Percentiles rank a stretch among this genome's conserved stretches.
phyloP scores from a whole-genome alignment of 169 alveolate species.

The Pseudocohnilembus persalinus region DNA sequence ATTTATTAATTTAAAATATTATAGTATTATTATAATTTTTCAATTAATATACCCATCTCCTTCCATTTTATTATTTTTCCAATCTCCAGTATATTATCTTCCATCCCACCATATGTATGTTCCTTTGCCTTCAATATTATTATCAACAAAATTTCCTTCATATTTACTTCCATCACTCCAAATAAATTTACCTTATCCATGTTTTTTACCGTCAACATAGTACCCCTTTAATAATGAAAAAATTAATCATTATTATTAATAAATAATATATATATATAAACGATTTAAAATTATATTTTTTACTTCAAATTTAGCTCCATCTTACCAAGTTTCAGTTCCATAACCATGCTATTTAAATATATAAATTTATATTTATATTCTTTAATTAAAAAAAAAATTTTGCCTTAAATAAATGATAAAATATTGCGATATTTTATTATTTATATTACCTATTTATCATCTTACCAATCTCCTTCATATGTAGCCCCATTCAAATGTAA shows the following conservation, averaged over 20 bases:
- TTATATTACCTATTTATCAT: conserved; percentile 36
- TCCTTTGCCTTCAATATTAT: conserved; percentile 27
- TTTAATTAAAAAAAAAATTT: no score
- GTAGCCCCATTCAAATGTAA: conserved; percentile 52
- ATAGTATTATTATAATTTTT: conserved; percentile 11
- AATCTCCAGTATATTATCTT: conserved; percentile 39
- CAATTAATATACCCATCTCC: conserved; percentile 37
- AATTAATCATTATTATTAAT: no score
- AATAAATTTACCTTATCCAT: conserved; percentile 16
- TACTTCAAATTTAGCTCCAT: conserved; percentile 10
- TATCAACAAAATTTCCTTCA: conserved; percentile 23
- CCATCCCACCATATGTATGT: conserved; percentile 36
- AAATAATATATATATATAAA: no score
- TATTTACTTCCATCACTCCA: conserved; percentile 25
- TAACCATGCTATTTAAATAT: not conserved
- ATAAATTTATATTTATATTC: conserved; percentile 9
- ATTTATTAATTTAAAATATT: no score
- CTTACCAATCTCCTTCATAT: conserved; percentile 50
- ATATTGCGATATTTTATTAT: no score
- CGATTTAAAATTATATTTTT: no score
- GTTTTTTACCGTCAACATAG: conserved; percentile 25
- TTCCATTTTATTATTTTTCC: conserved; percentile 46
- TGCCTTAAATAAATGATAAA: no score
- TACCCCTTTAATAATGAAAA: conserved; percentile 19
- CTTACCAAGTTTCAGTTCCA: conserved; percentile 23